These are phyloP conservation scores for Dactylellina sp. DNA, from an alignment of 2,329 filamentous ascomycete genomes.

Conservation along the genomic window DNA sequence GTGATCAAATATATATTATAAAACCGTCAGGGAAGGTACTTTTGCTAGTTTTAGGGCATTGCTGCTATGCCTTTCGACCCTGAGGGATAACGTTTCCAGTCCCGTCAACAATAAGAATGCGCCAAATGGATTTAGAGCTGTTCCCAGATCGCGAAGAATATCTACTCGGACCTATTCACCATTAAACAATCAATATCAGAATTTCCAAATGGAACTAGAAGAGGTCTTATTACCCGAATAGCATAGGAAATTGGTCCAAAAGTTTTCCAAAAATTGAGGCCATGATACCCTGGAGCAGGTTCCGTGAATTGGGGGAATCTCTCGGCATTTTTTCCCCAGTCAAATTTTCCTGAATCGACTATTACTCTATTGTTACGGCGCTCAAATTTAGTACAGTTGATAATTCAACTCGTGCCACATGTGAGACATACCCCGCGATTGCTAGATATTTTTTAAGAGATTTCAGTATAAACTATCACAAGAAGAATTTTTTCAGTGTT, in stretches of 20 bases:
- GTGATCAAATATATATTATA: background rate
- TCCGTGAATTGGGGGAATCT: conserved; percentile 95
- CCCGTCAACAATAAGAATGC: conserved; percentile 92
- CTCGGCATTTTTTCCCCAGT: conserved; percentile 85
- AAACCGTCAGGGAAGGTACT: conserved; percentile 13
- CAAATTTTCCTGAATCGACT: conserved; percentile 89
- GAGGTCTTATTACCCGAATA: conserved; percentile 72
- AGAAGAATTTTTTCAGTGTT: background rate
- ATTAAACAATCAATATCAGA: background rate
- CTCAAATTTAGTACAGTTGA: background rate
- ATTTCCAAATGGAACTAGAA: background rate
- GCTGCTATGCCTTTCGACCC: conserved; percentile 84
- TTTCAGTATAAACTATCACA: background rate
- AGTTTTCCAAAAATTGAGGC: conserved; percentile 92
- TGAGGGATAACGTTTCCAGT: conserved; percentile 86
- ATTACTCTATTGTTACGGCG: conserved; percentile 77
- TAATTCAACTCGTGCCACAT: no score
- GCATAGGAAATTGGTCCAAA: conserved; percentile 86
- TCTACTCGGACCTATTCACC: conserved; percentile 74
- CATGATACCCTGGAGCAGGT: conserved; percentile 88
- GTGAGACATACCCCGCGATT: conserved; percentile 26
- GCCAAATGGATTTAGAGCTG: conserved; percentile 85
- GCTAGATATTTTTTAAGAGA: conserved; percentile 6
- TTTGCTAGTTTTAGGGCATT: conserved; percentile 82
- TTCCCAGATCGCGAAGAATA: conserved; percentile 86